Conservation (phyloP, 2,329 filamentous ascomycete species). For the Ciborinia camelliae region DNA sequence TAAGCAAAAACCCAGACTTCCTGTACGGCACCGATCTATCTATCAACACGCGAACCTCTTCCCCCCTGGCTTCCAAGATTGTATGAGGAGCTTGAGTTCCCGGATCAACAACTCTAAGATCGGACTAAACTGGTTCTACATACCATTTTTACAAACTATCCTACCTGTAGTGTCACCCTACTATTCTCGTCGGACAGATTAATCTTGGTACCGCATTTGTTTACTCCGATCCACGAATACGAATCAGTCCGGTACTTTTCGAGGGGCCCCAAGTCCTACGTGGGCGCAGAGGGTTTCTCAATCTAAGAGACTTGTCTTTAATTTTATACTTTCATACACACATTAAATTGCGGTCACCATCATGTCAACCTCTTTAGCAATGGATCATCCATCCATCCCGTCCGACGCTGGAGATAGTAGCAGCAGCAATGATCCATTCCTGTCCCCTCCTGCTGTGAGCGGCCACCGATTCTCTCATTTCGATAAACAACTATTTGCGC, state of each 20-base stretch:
- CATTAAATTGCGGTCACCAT: constrained; percentile 35
- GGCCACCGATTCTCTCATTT: constrained; percentile 81
- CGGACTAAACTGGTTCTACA: background rate
- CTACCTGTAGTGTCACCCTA: background rate
- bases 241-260: constrained; percentile 1
- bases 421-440: constrained; percentile 52
- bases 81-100: background rate
- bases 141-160: background rate
- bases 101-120: constrained; percentile 13
- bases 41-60: constrained; percentile 14
- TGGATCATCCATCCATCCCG: constrained; percentile 30
- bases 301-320: constrained; percentile 13
- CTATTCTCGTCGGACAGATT: constrained; percentile 12
- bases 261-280: constrained; percentile 17
- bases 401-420: constrained; percentile 25
- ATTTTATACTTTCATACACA: background rate
- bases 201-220: constrained; percentile 9
- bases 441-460: constrained; percentile 51
- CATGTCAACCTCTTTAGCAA: constrained; percentile 33
- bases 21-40: constrained; percentile 8
- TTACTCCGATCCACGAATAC: constrained; percentile 16
- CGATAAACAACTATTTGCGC: constrained; percentile 73
- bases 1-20: background rate
- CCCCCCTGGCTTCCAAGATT: constrained; percentile 15
- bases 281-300: constrained; percentile 17